phyloP scores from a whole-genome alignment of 768 basidiomycete species.

The Jaapia argillacea region DNA sequence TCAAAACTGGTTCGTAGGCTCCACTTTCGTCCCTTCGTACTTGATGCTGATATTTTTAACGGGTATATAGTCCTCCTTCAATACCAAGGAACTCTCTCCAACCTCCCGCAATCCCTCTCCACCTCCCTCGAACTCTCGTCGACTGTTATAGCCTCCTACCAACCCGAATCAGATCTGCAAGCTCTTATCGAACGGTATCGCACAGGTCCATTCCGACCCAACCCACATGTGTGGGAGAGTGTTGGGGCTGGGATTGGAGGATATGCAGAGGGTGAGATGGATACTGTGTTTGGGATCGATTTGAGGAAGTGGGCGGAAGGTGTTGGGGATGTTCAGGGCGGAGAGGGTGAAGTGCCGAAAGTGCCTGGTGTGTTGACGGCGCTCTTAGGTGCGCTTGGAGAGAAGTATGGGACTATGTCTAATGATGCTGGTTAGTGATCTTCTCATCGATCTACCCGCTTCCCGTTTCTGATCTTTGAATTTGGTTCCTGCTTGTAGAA shows the following conservation, averaged over 20 bases:
- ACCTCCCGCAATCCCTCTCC: constrained; percentile 58
- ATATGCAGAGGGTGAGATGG: constrained; percentile 73
- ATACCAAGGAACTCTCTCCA: constrained; percentile 73
- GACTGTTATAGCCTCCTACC: constrained; percentile 72
- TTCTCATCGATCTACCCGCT: not conserved
- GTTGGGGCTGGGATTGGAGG: too few species aligned
- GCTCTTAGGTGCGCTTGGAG: constrained; percentile 51
- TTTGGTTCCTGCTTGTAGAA: constrained; percentile 49
- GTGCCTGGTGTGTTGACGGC: constrained; percentile 69
- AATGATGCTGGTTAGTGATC: constrained; percentile 49
- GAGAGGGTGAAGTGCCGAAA: constrained; percentile 43
- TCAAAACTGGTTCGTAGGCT: constrained; percentile 60
- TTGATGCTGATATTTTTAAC: constrained; percentile 3
- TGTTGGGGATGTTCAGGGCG: constrained; percentile 52
- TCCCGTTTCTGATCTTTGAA: constrained; percentile 4
- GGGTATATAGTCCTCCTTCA: constrained; percentile 60
- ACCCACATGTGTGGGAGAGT: constrained; percentile 79
- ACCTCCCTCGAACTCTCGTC: constrained; percentile 58
- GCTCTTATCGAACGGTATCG: constrained; percentile 89
- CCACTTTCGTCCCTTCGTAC: not conserved
- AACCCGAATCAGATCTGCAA: constrained; percentile 79
- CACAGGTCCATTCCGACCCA: constrained; percentile 87
- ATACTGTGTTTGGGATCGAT: constrained; percentile 89
- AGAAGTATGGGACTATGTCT: constrained; percentile 50
- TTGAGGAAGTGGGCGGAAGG: constrained; percentile 86